These are phyloP conservation scores for Solidago caesia DNA, from an alignment of 129 eudicot species.

Conservation along the genomic window DNA sequence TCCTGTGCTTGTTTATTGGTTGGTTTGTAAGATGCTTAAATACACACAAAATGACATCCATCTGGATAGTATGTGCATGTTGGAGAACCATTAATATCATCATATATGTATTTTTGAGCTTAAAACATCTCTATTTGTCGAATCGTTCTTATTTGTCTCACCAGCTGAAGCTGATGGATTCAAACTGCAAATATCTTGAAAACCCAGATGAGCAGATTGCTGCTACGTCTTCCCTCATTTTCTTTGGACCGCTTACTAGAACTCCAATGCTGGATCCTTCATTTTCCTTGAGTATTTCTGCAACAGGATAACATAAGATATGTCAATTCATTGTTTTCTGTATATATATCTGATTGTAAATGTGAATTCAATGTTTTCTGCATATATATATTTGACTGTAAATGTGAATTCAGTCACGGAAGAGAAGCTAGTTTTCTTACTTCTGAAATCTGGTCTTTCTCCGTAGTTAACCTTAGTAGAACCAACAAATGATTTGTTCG, in stretches of 20 bases:
- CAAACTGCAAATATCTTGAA: slow-evolving; percentile 42
- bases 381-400: neutral
- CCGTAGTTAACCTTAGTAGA: slow-evolving; percentile 43
- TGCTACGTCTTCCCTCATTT: slow-evolving; percentile 65
- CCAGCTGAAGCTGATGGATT: slow-evolving; percentile 75
- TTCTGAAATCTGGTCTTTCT: slow-evolving; percentile 54
- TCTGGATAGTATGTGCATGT: slow-evolving; percentile 4
- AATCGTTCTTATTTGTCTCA: slow-evolving; percentile 22
- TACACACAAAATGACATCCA: slow-evolving; percentile 13
- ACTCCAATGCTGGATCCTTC: slow-evolving; percentile 56
- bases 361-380: neutral
- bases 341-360: neutral
- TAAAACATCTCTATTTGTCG: neutral
- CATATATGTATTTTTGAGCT: slow-evolving; percentile 2
- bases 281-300: slow-evolving; percentile 45
- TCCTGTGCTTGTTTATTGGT: slow-evolving; percentile 3
- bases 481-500: slow-evolving; percentile 32
- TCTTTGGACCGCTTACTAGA: slow-evolving; percentile 59
- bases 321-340: neutral
- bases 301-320: slow-evolving; percentile 10
- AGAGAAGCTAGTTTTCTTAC: slow-evolving; percentile 36
- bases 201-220: slow-evolving; percentile 54
- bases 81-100: neutral
- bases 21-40: neutral
- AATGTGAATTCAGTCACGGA: neutral